Percentiles rank a stretch among this genome's conserved stretches.
These are phyloP conservation scores for Penicillium paxilli DNA, from an alignment of 495 filamentous ascomycete species.

Conservation along the genomic window DNA sequence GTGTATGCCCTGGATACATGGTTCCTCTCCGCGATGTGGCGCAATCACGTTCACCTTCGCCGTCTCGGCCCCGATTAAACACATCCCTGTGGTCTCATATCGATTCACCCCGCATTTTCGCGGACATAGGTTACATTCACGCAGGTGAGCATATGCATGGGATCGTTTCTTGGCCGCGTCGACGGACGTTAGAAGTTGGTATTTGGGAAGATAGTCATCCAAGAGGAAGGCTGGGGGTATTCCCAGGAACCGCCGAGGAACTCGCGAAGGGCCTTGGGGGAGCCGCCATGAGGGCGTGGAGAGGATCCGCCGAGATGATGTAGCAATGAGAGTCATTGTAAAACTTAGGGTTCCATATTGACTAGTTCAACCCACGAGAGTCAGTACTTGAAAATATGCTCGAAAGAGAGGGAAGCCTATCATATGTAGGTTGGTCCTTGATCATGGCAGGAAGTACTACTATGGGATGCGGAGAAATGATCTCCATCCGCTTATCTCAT, in stretches of 20 bases:
- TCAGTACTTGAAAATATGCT: not conserved
- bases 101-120: conserved; percentile 72
- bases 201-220: conserved; percentile 70
- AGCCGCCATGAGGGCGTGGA: not conserved
- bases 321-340: conserved; percentile 10
- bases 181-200: conserved; percentile 57
- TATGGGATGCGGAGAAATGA: not conserved
- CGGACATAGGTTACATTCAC: conserved; percentile 76
- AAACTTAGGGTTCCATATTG: not conserved
- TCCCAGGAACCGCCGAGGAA: conserved; percentile 49
- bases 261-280: conserved; percentile 6
- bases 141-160: conserved; percentile 64
- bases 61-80: conserved; percentile 66
- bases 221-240: conserved; percentile 76
- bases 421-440: no score
- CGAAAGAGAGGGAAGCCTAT: no score
- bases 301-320: conserved; percentile 2
- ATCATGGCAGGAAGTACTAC: not conserved
- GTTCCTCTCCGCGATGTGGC: conserved; percentile 60
- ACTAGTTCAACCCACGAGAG: not conserved
- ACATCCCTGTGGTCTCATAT: conserved; percentile 69
- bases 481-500: conserved; percentile 15
- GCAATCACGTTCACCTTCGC: conserved; percentile 77
- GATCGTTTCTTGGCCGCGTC: conserved; percentile 66
- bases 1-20: conserved; percentile 74